Percentiles rank a stretch among this genome's conserved stretches.
phyloP scores from a whole-genome alignment of 148 eudicot species.

The Silene latifolia region DNA sequence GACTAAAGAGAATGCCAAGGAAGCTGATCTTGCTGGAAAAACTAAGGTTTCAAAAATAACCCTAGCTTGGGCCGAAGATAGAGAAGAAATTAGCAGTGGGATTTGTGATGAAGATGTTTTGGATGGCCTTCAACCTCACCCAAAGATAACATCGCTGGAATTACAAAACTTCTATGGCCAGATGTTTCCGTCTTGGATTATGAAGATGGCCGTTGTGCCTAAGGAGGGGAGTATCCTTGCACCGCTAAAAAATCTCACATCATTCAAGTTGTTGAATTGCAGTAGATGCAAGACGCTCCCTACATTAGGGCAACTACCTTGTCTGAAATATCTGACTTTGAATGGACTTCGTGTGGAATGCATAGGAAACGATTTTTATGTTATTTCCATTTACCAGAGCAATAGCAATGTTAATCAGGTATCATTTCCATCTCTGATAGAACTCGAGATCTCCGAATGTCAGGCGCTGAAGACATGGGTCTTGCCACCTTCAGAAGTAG shows the following conservation, averaged over 20 bases:
- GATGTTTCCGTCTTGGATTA: slow-evolving; percentile 6
- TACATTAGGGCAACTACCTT: no score
- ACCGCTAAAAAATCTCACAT: background rate
- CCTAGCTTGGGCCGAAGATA: background rate
- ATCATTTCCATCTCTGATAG: background rate
- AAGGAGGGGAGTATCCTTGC: background rate
- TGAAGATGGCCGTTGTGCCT: background rate
- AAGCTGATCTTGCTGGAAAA: slow-evolving; percentile 7
- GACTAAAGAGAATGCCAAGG: slow-evolving; percentile 11
- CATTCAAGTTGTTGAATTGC: background rate
- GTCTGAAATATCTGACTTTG: background rate
- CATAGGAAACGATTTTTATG: background rate
- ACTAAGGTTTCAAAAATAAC: background rate
- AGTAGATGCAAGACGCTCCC: no score
- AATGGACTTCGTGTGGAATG: background rate
- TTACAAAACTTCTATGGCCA: background rate
- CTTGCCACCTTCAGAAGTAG: no score
- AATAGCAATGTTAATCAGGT: background rate
- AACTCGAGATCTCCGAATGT: background rate
- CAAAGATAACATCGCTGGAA: background rate
- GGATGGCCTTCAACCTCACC: slow-evolving; percentile 2
- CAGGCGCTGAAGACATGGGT: background rate
- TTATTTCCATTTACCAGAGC: background rate
- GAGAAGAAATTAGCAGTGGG: background rate
- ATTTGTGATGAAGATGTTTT: slow-evolving; percentile 10